Base-by-base conservation (phyloP, 2,329 filamentous ascomycete genomes). In the Fusarium poae region DNA sequence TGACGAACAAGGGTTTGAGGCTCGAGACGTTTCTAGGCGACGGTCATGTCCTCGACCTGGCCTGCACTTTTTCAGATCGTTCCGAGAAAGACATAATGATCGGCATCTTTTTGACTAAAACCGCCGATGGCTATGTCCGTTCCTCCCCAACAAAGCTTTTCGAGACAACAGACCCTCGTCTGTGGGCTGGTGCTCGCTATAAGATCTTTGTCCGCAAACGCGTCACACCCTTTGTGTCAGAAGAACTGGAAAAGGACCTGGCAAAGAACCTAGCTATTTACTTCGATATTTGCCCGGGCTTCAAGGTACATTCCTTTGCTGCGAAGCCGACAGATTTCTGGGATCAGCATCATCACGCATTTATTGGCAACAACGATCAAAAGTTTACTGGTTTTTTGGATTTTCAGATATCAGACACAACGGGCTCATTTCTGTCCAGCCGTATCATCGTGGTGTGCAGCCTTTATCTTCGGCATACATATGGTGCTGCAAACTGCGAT, bases 291-390 rank as follows among this genome's bases (percentile, higher is more conserved):
- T 10, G 32, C 5, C 13, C 30, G 3, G 23, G 27, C 5, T 40
- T 39, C 8, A 16, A 54, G 9, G 16, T 62, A 1, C 13, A 13
- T 6, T 8, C 58, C 0, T 62, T 62, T 1, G 57, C 58, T 3
- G 58, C 57, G 1, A 62, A 62, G 2, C 58, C 58, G 11, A 57
- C 58, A 5, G 58, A 62, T 3, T 6, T 62, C 0, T 62, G 58
- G 57, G 57, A 62, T 11, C 11, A 12, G 4, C 6, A 34, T 0
- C 13, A 27, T 2, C 39, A 54, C 0, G n/a, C 20, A 1, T 62
- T 62, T 1, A 39, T 62, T 2, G 21, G 39, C 0, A 42, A 42
- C 2, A 13, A 5, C 1, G 35, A 43, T 11, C 11, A 16, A 3
- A 20, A 10, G 10, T 62, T 62, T 3, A 54, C 40, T 4, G 57